Percentiles rank a stretch among this genome's conserved stretches.
phyloP scores from a whole-genome alignment of 805 yeast species.

The Lachancea lanzarotensis region DNA sequence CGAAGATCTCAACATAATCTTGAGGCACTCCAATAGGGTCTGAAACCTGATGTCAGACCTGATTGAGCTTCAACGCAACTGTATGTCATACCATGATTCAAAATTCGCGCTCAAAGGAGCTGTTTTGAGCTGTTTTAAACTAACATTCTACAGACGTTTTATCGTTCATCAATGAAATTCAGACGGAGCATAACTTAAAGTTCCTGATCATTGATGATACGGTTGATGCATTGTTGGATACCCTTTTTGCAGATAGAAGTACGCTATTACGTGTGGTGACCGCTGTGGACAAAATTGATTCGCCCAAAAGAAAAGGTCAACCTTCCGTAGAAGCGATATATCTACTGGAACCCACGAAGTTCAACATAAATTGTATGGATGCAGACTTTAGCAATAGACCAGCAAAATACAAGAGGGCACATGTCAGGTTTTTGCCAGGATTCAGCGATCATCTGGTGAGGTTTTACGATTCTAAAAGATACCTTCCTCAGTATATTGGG shows the following conservation, averaged over 20 bases:
- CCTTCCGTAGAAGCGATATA: conserved; percentile 73
- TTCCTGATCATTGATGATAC: conserved; percentile 52
- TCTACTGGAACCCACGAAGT: conserved; percentile 61
- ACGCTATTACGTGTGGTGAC: conserved; percentile 50
- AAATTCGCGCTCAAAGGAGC: background rate
- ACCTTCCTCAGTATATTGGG: conserved; percentile 26
- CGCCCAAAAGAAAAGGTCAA: conserved; percentile 48
- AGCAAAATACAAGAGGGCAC: conserved; percentile 67
- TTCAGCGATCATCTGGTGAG: conserved; percentile 30
- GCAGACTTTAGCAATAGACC: conserved; percentile 66
- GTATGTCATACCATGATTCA: conserved; percentile 13
- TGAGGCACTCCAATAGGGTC: background rate
- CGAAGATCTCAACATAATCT: no score
- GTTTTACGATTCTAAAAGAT: conserved; percentile 25
- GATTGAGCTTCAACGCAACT: conserved; percentile 34
- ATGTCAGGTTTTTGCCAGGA: conserved; percentile 67
- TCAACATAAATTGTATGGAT: conserved; percentile 65
- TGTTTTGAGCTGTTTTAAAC: background rate
- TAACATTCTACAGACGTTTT: conserved; percentile 1
- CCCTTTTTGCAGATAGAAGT: conserved; percentile 37
- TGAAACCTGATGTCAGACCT: conserved; percentile 31
- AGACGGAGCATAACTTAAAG: conserved; percentile 41
- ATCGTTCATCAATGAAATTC: conserved; percentile 32
- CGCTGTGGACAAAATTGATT: conserved; percentile 59
- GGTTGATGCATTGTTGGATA: conserved; percentile 43